Evolutionary conservation across 257 asterid species (phyloP).

Genomic region (Apocynum venetum): DNA sequence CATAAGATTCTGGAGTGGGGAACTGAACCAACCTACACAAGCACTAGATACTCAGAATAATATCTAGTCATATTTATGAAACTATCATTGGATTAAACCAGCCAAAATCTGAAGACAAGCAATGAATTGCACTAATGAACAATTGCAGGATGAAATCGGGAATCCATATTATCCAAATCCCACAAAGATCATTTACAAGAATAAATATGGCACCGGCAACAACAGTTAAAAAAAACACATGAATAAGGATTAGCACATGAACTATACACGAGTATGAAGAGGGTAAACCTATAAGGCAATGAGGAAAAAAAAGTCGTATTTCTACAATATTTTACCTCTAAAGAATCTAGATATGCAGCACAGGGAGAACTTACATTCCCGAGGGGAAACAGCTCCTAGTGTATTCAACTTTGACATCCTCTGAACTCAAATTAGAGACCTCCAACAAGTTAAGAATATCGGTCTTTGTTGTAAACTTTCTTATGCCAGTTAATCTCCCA

Average conservation of each 20-base stretch:
- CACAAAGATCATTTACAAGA: neutral
- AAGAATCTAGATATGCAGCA: constrained; percentile 5
- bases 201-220: neutral
- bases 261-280: neutral
- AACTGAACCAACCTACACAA: constrained; percentile 63
- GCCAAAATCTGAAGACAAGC: neutral
- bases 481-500: constrained; percentile 39
- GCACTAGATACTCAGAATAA: neutral
- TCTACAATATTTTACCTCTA: constrained; percentile 1
- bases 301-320: neutral
- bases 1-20: constrained; percentile 42
- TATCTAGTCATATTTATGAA: neutral
- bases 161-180: neutral
- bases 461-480: constrained; percentile 45
- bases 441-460: constrained; percentile 50
- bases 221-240: neutral
- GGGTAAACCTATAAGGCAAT: neutral
- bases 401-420: constrained; percentile 59
- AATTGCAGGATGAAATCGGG: neutral
- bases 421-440: constrained; percentile 33
- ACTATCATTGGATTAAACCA: neutral
- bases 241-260: neutral
- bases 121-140: neutral
- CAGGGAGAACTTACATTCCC: constrained; percentile 40
- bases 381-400: constrained; percentile 26